phyloP scores from a whole-genome alignment of 2,329 filamentous ascomycete species.

The Ascochyta koolunga region DNA sequence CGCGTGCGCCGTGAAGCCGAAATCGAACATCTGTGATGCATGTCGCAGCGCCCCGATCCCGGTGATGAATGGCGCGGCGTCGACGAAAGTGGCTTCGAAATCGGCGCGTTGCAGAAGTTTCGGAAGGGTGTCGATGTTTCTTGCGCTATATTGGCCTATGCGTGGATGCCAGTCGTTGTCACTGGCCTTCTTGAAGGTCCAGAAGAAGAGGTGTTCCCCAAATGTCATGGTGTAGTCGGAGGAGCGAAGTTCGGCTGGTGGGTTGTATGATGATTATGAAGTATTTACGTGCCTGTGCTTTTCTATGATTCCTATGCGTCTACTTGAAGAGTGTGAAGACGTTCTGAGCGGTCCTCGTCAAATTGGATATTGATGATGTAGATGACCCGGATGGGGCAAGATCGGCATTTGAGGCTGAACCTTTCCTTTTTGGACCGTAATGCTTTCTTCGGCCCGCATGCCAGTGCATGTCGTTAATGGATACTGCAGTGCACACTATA shows the following conservation, averaged over 20 bases:
- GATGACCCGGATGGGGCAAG: background rate
- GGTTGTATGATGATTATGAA: no score
- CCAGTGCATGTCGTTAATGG: no score
- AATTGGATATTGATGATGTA: constrained; percentile 7
- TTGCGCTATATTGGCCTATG: background rate
- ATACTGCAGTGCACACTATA: no score
- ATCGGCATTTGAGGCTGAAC: constrained; percentile 1
- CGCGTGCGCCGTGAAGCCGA: constrained; percentile 4
- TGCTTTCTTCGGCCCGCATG: no score
- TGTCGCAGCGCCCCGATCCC: constrained; percentile 4
- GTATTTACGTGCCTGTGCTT: background rate
- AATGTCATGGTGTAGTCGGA: background rate
- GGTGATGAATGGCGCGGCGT: constrained; percentile 4
- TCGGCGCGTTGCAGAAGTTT: constrained; percentile 1
- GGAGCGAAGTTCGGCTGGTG: no score
- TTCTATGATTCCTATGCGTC: background rate
- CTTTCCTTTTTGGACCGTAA: background rate
- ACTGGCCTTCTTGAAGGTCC: constrained; percentile 3
- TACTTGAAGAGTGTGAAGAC: background rate
- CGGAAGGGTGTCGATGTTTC: background rate
- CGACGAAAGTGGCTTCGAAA: constrained; percentile 1
- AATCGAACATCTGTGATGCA: constrained; percentile 4
- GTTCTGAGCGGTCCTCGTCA: no score
- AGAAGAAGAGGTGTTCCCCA: background rate
- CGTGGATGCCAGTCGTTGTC: constrained; percentile 7